A percentile compares a stretch with the other conserved stretches of the same genome.
These are phyloP conservation scores for Psilocybe cyanescens DNA, from an alignment of 768 basidiomycete genomes.

Conservation along the genomic window DNA sequence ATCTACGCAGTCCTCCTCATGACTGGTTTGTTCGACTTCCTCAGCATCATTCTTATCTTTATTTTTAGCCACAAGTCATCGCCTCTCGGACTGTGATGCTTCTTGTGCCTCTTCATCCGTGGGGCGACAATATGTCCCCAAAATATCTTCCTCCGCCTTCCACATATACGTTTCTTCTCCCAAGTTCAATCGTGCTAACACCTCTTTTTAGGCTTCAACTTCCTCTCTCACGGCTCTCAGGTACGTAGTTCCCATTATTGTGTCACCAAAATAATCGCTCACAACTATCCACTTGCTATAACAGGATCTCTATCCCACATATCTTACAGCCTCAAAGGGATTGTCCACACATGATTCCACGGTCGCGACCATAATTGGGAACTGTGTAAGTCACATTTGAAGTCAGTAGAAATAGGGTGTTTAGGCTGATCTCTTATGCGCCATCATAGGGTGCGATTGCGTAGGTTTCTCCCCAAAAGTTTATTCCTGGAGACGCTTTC, in stretches of 20 bases:
- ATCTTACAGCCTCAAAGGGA: constrained; percentile 64
- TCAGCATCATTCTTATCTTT: background rate
- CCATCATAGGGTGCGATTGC: constrained; percentile 40
- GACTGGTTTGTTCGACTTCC: constrained; percentile 46
- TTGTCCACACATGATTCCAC: constrained; percentile 63
- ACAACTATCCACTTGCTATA: background rate
- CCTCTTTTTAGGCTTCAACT: constrained; percentile 62
- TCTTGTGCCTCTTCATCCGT: background rate
- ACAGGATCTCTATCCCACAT: constrained; percentile 82
- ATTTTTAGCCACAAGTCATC: background rate
- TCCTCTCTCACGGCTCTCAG: constrained; percentile 76
- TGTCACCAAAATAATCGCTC: background rate
- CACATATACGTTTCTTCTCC: background rate
- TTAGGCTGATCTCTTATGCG: background rate
- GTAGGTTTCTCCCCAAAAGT: constrained; percentile 20
- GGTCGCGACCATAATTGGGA: constrained; percentile 82
- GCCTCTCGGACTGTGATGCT: background rate
- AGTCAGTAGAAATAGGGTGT: background rate
- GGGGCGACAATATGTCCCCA: background rate
- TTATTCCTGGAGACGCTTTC: background rate
- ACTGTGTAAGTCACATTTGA: constrained; percentile 44
- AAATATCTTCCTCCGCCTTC: background rate
- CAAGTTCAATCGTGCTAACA: background rate
- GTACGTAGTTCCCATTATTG: constrained; percentile 29
- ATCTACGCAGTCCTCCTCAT: constrained; percentile 86